These are phyloP conservation scores for Citropsis articulata DNA, from an alignment of 345 rosid species.

Conservation along the genomic window DNA sequence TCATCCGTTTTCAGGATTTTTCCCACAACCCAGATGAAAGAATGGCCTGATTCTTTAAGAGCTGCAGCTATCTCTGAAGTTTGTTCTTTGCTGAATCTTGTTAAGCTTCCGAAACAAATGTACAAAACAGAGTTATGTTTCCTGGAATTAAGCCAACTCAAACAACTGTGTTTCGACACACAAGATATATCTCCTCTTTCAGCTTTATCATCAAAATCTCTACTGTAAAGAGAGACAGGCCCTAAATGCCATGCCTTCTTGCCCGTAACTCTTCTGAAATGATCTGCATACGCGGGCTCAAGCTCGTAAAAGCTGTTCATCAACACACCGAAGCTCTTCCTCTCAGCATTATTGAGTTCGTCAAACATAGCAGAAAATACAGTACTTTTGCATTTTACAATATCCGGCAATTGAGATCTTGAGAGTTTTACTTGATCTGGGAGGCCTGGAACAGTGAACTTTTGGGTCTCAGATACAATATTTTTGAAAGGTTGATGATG, in stretches of 20 bases:
- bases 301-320: conserved; percentile 31
- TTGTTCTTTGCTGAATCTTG: conserved; percentile 3
- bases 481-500: conserved; percentile 16
- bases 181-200: conserved; percentile 23
- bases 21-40: conserved; percentile 27
- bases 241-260: conserved; percentile 33
- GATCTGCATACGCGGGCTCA: conserved; percentile 30
- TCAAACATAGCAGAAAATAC: conserved; percentile 32
- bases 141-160: conserved; percentile 31
- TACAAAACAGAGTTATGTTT: conserved; percentile 29
- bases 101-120: conserved; percentile 17
- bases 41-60: background rate
- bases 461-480: conserved; percentile 16
- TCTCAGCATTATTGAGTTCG: conserved; percentile 26
- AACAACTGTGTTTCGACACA: conserved; percentile 6
- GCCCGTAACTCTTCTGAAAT: conserved; percentile 22
- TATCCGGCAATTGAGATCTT: conserved; percentile 33
- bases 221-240: conserved; percentile 23
- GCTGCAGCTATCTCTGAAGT: background rate
- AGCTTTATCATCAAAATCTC: conserved; percentile 16
- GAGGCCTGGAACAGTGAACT: conserved; percentile 21
- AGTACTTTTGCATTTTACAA: conserved; percentile 21
- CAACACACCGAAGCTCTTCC: conserved; percentile 28
- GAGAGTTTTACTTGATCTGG: conserved; percentile 24
- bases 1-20: conserved; percentile 4